phyloP scores from a whole-genome alignment of 2,329 filamentous ascomycete genomes.

The Metarhizium anisopliae region DNA sequence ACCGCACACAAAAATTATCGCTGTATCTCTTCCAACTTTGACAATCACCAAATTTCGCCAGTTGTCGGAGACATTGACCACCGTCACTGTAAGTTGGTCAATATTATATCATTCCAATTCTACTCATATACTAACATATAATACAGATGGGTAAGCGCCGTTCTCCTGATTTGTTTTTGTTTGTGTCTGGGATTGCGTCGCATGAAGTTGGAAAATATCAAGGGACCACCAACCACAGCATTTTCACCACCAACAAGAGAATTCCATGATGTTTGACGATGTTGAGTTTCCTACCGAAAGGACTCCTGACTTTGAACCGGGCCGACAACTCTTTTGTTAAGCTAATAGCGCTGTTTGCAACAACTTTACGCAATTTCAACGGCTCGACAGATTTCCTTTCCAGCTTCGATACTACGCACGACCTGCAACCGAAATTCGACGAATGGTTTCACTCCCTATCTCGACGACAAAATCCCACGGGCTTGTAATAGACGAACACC shows the following conservation, averaged over 20 bases:
- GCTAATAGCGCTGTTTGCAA: neutral
- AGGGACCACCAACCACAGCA: neutral
- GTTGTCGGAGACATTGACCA: conserved; percentile 35
- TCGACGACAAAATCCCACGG: neutral
- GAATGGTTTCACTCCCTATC: neutral
- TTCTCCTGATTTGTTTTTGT: conserved; percentile 14
- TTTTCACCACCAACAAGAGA: neutral
- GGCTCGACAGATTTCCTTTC: neutral
- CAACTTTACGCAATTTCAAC: neutral
- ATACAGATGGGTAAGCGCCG: conserved; percentile 52
- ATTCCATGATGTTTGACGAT: neutral
- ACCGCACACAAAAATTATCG: conserved; percentile 34
- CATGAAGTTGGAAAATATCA: neutral
- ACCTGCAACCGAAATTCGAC: neutral
- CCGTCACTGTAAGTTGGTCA: conserved; percentile 37
- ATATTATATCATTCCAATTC: neutral
- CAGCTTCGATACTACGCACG: neutral
- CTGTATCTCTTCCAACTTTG: conserved; percentile 27
- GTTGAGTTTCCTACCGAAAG: neutral
- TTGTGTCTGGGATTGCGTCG: neutral
- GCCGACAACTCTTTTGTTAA: neutral
- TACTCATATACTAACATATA: conserved; percentile 26
- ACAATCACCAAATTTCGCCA: conserved; percentile 32
- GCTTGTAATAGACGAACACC: neutral
- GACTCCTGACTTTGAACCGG: neutral